Conservation (phyloP, 257 asterid genomes). For the Perilla frutescens region DNA sequence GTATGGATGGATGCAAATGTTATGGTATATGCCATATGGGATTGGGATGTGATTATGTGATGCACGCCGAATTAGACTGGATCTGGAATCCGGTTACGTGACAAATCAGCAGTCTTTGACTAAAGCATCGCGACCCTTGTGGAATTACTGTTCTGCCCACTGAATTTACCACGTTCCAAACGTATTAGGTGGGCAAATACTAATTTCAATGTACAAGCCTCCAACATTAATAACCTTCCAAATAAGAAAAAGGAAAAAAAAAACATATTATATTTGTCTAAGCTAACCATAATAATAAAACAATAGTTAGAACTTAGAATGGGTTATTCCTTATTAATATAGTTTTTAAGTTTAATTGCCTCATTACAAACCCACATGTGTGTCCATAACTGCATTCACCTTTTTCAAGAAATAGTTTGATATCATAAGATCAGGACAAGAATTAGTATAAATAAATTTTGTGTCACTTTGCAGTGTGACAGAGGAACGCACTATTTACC, state of each 20-base stretch:
- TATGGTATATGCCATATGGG: conserved; percentile 18
- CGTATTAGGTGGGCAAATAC: conserved; percentile 32
- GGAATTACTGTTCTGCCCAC: conserved; percentile 42
- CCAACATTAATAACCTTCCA: conserved; percentile 33
- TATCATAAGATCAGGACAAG: conserved; percentile 27
- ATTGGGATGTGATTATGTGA: neutral
- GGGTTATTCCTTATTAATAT: neutral
- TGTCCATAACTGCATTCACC: conserved; percentile 16
- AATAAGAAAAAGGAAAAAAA: neutral
- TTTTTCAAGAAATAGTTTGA: neutral
- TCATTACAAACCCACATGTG: neutral
- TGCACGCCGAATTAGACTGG: conserved; percentile 48
- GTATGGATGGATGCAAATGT: neutral
- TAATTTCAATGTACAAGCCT: conserved; percentile 23
- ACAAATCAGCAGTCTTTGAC: conserved; percentile 37
- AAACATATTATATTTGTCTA: neutral
- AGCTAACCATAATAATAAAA: neutral
- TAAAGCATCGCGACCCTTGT: neutral
- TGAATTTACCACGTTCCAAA: conserved; percentile 32
- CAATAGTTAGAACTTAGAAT: conserved; percentile 6
- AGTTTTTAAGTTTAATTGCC: neutral
- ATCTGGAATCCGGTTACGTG: conserved; percentile 14
- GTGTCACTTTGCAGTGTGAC: conserved; percentile 25
- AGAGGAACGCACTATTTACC: conserved; percentile 5
- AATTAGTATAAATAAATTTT: neutral